Base-by-base conservation (phyloP, 176 grass and related monocot species). In the Elymus sibiricus region DNA sequence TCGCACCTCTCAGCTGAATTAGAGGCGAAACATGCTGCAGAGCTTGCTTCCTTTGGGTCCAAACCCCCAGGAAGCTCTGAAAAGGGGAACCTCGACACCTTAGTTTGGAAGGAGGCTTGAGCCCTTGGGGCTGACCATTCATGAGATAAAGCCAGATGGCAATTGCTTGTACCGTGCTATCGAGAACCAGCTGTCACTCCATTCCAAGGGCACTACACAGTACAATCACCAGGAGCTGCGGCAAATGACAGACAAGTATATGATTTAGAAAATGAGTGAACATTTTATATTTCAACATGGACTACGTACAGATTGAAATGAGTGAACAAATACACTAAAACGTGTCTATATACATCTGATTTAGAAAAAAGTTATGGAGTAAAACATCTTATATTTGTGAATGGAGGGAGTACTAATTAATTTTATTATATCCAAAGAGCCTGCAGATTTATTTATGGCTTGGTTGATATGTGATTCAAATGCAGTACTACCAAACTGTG, bases 131-230 rank as follows among this genome's bases (percentile, higher is more conserved):
- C 58, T 98, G 75, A 92, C 74, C 28, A 91, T 98, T 28, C 87
- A 90, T 66, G 96, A 98, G 86, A 94, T 95, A 76, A 98, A 95
- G 80, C 96, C 96, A 59, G 96, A 98, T 16, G 96, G 93, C 6
- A 88, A 98, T 67, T 98, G 96, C 88, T 79, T 98, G n/a, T 98
- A 98, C 84, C 90, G 96, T 67, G 96, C 96, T 76, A 82, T 98
- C 1, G 96, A 98, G 85, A 91, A 95, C 69, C 96, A 98, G 83
- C 83, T 98, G 10, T 89, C 87, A 42, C 82, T 94, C 65, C 53
- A 82, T 84, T 87, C 85, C 74, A 85, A 72, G 53, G 79, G 84
- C 14, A 71, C 43, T 11, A 71, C 91, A 74, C 86, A 43, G 12
- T 94, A 91, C 84, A 89, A 22, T 84, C 88, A 87, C 78, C 96